Evolutionary conservation across 2,329 filamentous ascomycete species (phyloP).

Genomic region (Aspergillus phoenicis): DNA sequence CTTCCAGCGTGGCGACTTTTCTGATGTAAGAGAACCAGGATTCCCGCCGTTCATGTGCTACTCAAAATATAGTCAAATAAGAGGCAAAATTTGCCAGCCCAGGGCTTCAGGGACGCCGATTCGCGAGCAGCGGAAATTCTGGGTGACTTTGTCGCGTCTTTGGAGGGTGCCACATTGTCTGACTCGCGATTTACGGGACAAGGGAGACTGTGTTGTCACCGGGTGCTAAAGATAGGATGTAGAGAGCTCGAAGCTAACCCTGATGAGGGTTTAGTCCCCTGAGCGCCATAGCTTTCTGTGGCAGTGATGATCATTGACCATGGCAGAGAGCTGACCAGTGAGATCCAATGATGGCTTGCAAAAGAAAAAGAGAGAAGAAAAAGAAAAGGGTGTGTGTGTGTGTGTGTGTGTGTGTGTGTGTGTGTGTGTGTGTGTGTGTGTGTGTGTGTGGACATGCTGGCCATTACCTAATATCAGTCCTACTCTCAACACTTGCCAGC

Average conservation of each 20-base stretch:
- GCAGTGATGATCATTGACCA: constrained; percentile 15
- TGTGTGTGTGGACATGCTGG: not conserved
- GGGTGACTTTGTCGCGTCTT: not conserved
- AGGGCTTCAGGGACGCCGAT: not conserved
- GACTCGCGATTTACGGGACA: not conserved
- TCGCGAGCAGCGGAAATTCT: not conserved
- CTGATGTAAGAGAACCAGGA: not conserved
- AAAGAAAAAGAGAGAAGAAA: too few relatives aligned
- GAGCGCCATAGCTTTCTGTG: constrained; percentile 6
- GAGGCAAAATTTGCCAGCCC: not conserved
- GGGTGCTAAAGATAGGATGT: not conserved
- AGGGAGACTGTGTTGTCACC: constrained; percentile 2
- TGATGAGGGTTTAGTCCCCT: not conserved
- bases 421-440: not conserved
- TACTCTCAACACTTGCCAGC: constrained; percentile 3
- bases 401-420: not conserved
- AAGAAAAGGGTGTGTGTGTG: not conserved
- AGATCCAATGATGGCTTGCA: not conserved
- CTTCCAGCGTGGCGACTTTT: not conserved
- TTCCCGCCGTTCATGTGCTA: not conserved
- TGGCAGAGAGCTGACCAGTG: not conserved
- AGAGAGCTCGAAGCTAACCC: not conserved
- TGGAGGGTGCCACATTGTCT: not conserved
- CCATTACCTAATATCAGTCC: constrained; percentile 2
- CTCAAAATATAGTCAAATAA: not conserved